Conservation (phyloP, 2,329 filamentous ascomycete species). For the Trichoderma sp. region DNA sequence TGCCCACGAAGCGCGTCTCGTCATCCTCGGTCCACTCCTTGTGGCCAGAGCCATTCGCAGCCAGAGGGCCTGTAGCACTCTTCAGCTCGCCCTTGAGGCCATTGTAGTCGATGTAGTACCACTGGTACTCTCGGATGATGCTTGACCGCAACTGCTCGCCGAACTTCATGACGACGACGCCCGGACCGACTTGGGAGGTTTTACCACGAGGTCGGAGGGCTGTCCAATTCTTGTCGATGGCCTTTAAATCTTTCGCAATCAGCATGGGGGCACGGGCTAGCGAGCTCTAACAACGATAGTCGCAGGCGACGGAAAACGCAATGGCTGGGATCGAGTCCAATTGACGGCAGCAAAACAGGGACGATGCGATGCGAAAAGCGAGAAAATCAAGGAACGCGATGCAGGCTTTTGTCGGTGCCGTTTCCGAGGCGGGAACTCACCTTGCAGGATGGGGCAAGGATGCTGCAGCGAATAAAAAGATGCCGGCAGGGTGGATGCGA, state of each 20-base stretch:
- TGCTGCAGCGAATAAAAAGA: background rate
- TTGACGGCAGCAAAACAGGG: background rate
- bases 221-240: slow-evolving; percentile 45
- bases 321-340: background rate
- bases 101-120: slow-evolving; percentile 98
- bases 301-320: background rate
- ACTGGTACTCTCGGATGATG: slow-evolving; percentile 94
- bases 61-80: slow-evolving; percentile 58
- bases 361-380: background rate
- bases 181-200: slow-evolving; percentile 46
- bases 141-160: slow-evolving; percentile 95
- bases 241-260: slow-evolving; percentile 54
- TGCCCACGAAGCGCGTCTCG: slow-evolving; percentile 82
- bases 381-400: background rate
- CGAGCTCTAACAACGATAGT: background rate
- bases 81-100: slow-evolving; percentile 87
- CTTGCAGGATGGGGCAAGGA: background rate
- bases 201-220: slow-evolving; percentile 32
- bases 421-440: background rate
- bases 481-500: background rate
- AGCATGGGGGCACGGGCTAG: slow-evolving; percentile 43
- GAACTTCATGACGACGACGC: slow-evolving; percentile 73
- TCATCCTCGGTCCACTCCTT: slow-evolving; percentile 87
- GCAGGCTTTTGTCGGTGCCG: background rate
- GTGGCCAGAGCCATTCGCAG: slow-evolving; percentile 46